phyloP scores from a whole-genome alignment of 2,329 filamentous ascomycete species.

The Escovopsis weberi region DNA sequence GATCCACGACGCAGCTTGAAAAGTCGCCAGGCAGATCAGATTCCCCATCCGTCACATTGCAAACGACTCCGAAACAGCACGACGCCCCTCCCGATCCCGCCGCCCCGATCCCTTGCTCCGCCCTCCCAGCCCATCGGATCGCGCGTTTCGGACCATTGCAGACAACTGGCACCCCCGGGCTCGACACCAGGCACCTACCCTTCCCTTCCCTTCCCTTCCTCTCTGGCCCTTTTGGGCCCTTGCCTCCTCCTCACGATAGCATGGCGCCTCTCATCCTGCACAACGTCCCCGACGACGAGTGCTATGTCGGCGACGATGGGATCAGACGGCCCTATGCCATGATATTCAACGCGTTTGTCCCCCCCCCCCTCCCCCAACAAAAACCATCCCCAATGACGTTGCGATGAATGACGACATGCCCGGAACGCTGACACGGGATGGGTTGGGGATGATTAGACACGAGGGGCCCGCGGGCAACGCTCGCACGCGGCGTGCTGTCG shows the following conservation, averaged over 20 bases:
- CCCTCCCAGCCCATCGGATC: too few species aligned
- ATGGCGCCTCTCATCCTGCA: constrained; percentile 55
- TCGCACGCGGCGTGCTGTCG: constrained; percentile 37
- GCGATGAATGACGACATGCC: neutral
- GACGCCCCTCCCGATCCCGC: too few species aligned
- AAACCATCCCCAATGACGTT: constrained; percentile 6
- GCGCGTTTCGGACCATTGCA: too few species aligned
- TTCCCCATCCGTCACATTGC: too few species aligned
- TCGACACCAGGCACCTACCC: too few species aligned
- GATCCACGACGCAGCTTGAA: too few species aligned
- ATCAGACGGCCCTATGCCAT: constrained; percentile 51
- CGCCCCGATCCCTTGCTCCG: too few species aligned
- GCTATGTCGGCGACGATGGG: constrained; percentile 51
- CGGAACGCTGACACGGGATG: constrained; percentile 1
- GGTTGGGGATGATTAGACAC: constrained; percentile 23
- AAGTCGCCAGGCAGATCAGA: too few species aligned
- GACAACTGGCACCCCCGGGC: too few species aligned
- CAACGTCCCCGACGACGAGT: constrained; percentile 54
- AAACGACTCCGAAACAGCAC: too few species aligned
- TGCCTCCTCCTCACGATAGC: neutral
- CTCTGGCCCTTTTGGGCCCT: neutral
- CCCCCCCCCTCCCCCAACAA: neutral
- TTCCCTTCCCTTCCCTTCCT: neutral
- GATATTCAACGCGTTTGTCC: constrained; percentile 45
- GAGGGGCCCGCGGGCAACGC: constrained; percentile 34